Conservation (phyloP, 1,284 basidiomycete species). For the Anthracocystis walkeri region DNA sequence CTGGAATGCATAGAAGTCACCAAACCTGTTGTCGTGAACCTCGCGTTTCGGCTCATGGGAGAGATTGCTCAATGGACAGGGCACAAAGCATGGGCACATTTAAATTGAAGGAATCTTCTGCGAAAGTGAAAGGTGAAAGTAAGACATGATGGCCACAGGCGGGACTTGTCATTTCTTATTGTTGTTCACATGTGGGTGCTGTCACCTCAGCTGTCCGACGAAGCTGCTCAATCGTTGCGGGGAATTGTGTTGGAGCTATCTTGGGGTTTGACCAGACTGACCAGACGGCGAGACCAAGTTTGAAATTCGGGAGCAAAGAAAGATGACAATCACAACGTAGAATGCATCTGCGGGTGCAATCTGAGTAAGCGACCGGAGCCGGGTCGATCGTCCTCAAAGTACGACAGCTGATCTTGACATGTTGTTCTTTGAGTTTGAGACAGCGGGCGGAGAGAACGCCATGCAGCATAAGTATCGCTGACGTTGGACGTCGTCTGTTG, state of each 20-base stretch:
- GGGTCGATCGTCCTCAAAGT: not conserved
- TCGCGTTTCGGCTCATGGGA: not conserved
- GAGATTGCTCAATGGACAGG: constrained; percentile 1
- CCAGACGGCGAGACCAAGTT: too few relatives aligned
- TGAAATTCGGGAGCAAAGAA: too few relatives aligned
- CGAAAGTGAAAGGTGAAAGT: too few relatives aligned
- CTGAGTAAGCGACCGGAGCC: not conserved
- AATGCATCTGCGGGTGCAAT: not conserved
- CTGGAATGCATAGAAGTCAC: not conserved
- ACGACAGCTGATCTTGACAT: constrained; percentile 7
- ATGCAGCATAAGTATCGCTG: not conserved
- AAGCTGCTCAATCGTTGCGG: too few relatives aligned
- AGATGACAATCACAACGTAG: not conserved
- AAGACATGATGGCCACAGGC: too few relatives aligned
- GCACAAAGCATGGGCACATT: not conserved
- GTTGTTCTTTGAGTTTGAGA: not conserved
- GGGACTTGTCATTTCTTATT: too few relatives aligned
- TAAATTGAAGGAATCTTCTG: not conserved
- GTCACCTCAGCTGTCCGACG: too few relatives aligned
- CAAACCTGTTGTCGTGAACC: not conserved
- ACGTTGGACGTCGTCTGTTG: not conserved
- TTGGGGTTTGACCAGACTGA: too few relatives aligned
- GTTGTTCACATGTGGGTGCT: too few relatives aligned
- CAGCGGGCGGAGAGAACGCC: not conserved
- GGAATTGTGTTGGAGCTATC: too few relatives aligned